Conservation (phyloP, 2,329 filamentous ascomycete species). For the Sphaerulina musiva region DNA sequence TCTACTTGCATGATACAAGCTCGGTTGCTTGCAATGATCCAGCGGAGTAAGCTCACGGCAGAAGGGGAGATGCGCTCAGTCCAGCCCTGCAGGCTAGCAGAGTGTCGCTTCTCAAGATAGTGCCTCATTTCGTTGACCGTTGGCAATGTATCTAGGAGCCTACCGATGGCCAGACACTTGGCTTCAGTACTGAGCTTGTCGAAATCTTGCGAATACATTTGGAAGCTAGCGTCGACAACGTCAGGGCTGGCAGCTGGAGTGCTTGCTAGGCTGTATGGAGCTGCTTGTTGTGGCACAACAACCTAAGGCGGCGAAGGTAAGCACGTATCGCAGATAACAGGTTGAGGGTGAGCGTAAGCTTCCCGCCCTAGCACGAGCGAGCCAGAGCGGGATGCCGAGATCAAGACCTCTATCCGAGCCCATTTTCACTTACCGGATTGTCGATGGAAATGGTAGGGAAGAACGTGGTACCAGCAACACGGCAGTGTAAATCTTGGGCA, state of each 20-base stretch:
- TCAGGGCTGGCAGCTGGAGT: conserved; percentile 17
- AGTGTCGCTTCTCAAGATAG: conserved; percentile 35
- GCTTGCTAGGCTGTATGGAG: conserved; percentile 2
- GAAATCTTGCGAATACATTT: conserved; percentile 52
- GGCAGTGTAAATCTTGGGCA: conserved; percentile 42
- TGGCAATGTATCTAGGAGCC: conserved; percentile 55
- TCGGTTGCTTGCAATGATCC: conserved; percentile 85
- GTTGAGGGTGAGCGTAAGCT: no score
- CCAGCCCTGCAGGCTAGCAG: conserved; percentile 47
- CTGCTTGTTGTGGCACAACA: conserved; percentile 1
- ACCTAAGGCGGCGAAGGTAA: neutral
- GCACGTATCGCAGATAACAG: no score
- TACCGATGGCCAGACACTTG: conserved; percentile 48
- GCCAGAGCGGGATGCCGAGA: no score
- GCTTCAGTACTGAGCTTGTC: conserved; percentile 44
- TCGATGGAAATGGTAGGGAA: conserved; percentile 41
- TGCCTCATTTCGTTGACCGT: conserved; percentile 52
- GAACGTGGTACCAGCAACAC: conserved; percentile 42
- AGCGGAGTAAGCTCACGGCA: conserved; percentile 64
- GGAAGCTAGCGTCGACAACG: conserved; percentile 34
- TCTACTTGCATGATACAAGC: conserved; percentile 78
- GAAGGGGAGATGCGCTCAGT: conserved; percentile 56
- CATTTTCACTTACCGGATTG: conserved; percentile 13
- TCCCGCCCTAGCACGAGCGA: no score
- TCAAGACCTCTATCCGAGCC: no score